Conservation (phyloP, 495 filamentous ascomycete species). For the Penicillium crystallinum region DNA sequence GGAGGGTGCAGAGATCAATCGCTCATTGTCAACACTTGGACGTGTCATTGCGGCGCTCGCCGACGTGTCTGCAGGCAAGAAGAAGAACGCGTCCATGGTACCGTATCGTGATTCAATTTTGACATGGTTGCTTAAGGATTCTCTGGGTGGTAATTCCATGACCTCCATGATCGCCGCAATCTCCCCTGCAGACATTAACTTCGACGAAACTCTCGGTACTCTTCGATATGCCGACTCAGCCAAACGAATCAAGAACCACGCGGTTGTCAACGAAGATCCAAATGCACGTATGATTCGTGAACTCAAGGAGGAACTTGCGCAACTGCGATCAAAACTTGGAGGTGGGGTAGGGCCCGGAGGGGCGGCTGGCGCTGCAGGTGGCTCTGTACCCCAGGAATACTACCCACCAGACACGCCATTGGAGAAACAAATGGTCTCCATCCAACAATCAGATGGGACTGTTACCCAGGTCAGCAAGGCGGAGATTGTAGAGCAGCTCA, state of each 20-base stretch:
- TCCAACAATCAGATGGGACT: conserved; percentile 76
- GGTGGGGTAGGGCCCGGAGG: conserved; percentile 51
- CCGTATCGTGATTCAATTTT: conserved; percentile 96
- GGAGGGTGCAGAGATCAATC: conserved; percentile 98
- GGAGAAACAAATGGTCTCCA: conserved; percentile 93
- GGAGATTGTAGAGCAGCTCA: conserved; percentile 94
- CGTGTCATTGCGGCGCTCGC: conserved; percentile 97
- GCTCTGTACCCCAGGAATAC: conserved; percentile 61
- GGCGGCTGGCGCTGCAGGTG: conserved; percentile 30
- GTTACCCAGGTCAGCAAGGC: conserved; percentile 97
- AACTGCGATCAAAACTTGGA: conserved; percentile 81
- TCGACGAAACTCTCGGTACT: conserved; percentile 94
- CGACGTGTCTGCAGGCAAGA: conserved; percentile 82
- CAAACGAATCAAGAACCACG: conserved; percentile 99
- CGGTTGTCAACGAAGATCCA: conserved; percentile 97
- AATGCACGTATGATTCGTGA: conserved; percentile 99
- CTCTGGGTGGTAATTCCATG: conserved; percentile 97
- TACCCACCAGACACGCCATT: conserved; percentile 89
- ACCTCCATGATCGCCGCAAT: conserved; percentile 99
- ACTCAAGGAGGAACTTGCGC: conserved; percentile 87
- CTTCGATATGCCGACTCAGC: conserved; percentile 95
- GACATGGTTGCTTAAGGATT: conserved; percentile 97
- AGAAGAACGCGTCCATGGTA: conserved; percentile 78
- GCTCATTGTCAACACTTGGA: conserved; percentile 91
- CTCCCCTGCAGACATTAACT: conserved; percentile 98